Evolutionary conservation across 2,329 filamentous ascomycete genomes (phyloP).

Genomic region (Magnaporthiopsis rhizophila): DNA sequence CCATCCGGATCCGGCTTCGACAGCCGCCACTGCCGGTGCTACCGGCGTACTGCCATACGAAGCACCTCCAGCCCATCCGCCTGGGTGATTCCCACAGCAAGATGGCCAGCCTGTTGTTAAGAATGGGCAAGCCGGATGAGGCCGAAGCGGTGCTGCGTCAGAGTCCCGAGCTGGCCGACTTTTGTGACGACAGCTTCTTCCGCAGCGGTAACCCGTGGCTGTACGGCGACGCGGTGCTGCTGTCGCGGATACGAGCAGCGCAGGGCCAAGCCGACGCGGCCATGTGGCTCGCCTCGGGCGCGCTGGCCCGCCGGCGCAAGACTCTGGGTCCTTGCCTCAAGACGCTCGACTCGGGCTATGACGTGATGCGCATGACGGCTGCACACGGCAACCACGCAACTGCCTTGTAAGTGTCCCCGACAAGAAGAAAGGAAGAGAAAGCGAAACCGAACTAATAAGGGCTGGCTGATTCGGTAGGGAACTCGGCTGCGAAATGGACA

Average conservation of each 20-base stretch:
- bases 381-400: constrained; percentile 12
- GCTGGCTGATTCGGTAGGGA: neutral
- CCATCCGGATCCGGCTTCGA: constrained; percentile 20
- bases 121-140: constrained; percentile 25
- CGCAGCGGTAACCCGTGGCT: constrained; percentile 21
- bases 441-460: too few species aligned
- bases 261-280: constrained; percentile 16
- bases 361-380: constrained; percentile 16
- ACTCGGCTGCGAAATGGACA: constrained; percentile 13
- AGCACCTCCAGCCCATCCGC: too few species aligned
- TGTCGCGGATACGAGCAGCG: constrained; percentile 16
- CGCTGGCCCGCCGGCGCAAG: constrained; percentile 17
- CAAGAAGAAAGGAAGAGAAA: neutral
- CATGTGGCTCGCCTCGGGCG: constrained; percentile 16
- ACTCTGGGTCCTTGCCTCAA: constrained; percentile 18
- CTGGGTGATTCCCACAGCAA: constrained; percentile 30
- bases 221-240: constrained; percentile 20
- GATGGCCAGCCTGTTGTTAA: constrained; percentile 25
- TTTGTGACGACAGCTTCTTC: constrained; percentile 29
- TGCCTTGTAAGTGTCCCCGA: constrained; percentile 16
- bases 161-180: constrained; percentile 25
- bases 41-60: constrained; percentile 13
- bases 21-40: constrained; percentile 18
- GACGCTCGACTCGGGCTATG: constrained; percentile 18
- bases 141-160: constrained; percentile 24